A percentile compares a stretch with the other conserved stretches of the same genome.
Evolutionary conservation across 2,329 filamentous ascomycete genomes (phyloP).

Genomic region (Venturia aucupariae): DNA sequence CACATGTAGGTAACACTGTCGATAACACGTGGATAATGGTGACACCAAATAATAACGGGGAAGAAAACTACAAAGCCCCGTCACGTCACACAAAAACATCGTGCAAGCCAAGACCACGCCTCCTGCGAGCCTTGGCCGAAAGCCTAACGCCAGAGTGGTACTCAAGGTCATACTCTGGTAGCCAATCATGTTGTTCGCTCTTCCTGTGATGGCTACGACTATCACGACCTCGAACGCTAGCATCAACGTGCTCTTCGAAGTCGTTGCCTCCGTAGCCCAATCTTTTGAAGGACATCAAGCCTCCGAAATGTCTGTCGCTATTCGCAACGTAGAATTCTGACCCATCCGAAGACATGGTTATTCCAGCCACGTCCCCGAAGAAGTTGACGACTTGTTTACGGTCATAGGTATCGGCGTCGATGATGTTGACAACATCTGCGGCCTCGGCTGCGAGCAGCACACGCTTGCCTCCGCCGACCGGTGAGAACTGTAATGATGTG

Average conservation of each 20-base stretch:
- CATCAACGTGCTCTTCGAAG: neutral
- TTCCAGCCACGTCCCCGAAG: slow-evolving; percentile 65
- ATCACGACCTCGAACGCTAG: neutral
- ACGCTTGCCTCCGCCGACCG: slow-evolving; percentile 55
- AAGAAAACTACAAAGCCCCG: neutral
- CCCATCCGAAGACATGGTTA: slow-evolving; percentile 58
- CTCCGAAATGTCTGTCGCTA: slow-evolving; percentile 56
- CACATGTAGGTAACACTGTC: neutral
- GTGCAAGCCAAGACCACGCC: slow-evolving; percentile 8
- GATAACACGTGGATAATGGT: neutral
- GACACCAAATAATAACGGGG: neutral
- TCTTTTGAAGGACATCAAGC: slow-evolving; percentile 44
- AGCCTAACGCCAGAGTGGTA: slow-evolving; percentile 10
- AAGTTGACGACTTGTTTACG: slow-evolving; percentile 63
- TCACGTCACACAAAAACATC: slow-evolving; percentile 2
- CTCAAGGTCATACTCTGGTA: slow-evolving; percentile 11
- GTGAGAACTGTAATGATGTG: slow-evolving; percentile 62
- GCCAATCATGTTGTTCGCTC: slow-evolving; percentile 8
- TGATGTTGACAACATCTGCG: slow-evolving; percentile 62
- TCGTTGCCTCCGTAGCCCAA: slow-evolving; percentile 3
- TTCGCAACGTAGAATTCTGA: slow-evolving; percentile 60
- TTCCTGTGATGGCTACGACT: neutral
- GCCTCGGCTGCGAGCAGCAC: slow-evolving; percentile 66
- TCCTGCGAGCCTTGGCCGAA: slow-evolving; percentile 13
- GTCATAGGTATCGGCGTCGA: slow-evolving; percentile 55